Base-by-base conservation (phyloP, 2,329 filamentous ascomycete genomes). In the Exophiala lecanii-corni region DNA sequence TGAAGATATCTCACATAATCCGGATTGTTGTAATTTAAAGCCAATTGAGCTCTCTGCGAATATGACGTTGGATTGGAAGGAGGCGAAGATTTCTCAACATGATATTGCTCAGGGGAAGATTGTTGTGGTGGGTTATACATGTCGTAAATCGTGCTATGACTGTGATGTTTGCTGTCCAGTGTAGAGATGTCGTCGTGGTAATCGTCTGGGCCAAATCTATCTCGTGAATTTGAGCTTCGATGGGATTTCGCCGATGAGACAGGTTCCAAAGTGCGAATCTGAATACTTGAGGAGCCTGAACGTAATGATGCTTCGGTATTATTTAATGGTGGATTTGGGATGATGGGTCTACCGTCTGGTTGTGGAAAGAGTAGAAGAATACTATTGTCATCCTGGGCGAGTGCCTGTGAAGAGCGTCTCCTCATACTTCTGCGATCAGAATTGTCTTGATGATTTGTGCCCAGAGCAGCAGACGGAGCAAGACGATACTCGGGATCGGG, bases 361-460 rank as follows among this genome's bases (percentile, higher is more conserved):
- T 37, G 28, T 36, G 50, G 41, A 19, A 50, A 53, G 15, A 55
- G 38, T n/a, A 51, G 25, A 12, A 49, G 23, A 13, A 53, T 49
- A 12, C 23, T 12, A 25, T 53, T 52, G 43, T 54, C 53, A n/a
- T 51, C 49, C 12, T 39, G 26, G 12, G 53, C 25, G 9, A 55
- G 46, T 17, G 46, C 39, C 25, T 51, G 48, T 12, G 53, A 53
- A n/a, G 50, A 53, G 21, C 45, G 45, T 19, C 53, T 40, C 12
- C 50, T 43, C 31, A 54, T 26, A 30, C 49, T 51, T 17, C 38
- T 18, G 25, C 35, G 26, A 17, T 55, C 50, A 6, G 31, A 16
- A 23, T 51, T 48, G 15, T 45, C 40, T n/a, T n/a, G n/a, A n/a
- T n/a, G n/a, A n/a, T n/a, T n/a, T n/a, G n/a, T n/a, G n/a, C n/a